Base-by-base conservation (phyloP, 1,284 basidiomycete species). In the Ceratobasidium sp. region DNA sequence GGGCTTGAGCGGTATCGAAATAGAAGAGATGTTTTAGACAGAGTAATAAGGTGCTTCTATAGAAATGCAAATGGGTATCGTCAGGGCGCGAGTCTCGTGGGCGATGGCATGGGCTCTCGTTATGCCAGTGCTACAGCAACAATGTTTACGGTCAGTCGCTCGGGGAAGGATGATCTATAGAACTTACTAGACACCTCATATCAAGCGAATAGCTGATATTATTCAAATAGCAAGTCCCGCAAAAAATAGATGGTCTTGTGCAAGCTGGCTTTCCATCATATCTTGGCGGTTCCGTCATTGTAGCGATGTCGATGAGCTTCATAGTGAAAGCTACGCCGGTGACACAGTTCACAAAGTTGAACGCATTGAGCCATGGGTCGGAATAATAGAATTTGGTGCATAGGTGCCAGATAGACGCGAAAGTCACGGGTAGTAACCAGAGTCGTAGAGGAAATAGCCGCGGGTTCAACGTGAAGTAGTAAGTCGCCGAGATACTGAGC, bases 291-390 rank as follows among this genome's bases (percentile, higher is more conserved):
- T 64, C 46, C n/a, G 44, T 28, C 53, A 75, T 55, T 9, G 63
- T 63, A 9, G 60, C 44, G 12, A 80, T 66, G n/a, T 80, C 77
- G 15, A 67, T 26, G 18, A 78, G 66, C 69, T 78, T 80, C 79
- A 80, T 80, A 10, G 63, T 69, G 13, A 75, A 56, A 33, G 77
- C 58, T 42, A 80, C 78, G 20, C 79, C 77, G 12, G 51, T 44
- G 4, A 73, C 39, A 6, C 79, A 69, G n/a, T 67, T 67, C 61
- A 49, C 76, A 46, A 78, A 80, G 63, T 80, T 80, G 44, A 68
- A 78, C 5, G 77, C 51, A 49, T 73, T 78, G 20, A 67, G 44
- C 40, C 58, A 64, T 20, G 77, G 79, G 40, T 72, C 66, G 7
- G 53, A 28, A 20, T 67, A 39, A 33, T 49, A 40, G 56, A 58